Base-by-base conservation (phyloP, 2,329 filamentous ascomycete genomes). In the Neoascochyta sp. region DNA sequence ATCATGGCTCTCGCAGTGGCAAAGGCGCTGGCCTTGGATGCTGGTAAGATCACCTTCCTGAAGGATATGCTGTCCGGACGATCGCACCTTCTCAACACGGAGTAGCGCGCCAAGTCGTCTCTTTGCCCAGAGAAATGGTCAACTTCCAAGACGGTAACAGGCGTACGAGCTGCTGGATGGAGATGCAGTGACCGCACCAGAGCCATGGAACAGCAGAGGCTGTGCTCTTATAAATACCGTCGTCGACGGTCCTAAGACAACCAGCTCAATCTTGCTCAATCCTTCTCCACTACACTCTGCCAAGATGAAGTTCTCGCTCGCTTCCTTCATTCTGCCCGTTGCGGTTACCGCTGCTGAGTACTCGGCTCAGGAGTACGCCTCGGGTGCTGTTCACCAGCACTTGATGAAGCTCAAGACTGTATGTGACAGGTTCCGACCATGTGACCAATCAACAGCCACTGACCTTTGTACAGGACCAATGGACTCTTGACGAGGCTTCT, bases 321-420 rank as follows among this genome's bases (percentile, higher is more conserved):
- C 44, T 32, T 36, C 39, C n/a, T 27, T 52, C 15, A 46, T 36
- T 24, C 33, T 52, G 19, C 48, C 48, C 9, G 21, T 50, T 35
- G 48, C 41, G 24, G 46, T 29, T 20, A 43, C 50, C 32, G 48
- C 48, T 16, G 46, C 46, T 5, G 35, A 36, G 8, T 52, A 21
- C 36, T 50, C 48, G n/a, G 34, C 42, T 12, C 36, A 47, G 7
- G 46, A 52, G 37, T 52, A 52, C 39, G 37, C 35, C 4, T 52
- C 46, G 16, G 48, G 48, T 21, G 42, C 39, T 19, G 40, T 52
- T 17, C 46, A 50, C 40, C 36, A 44, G 17, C 49, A 49, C 29
- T 29, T 52, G 35, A 52, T 52, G 48, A 50, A 52, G 29, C 29
- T 52, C 23, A 52, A 52, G 45, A 45, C 26, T 34, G 45, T 49